These are phyloP conservation scores for Coemansia sp. DNA, from an alignment of 192 early-diverging fungal species.

Conservation along the genomic window DNA sequence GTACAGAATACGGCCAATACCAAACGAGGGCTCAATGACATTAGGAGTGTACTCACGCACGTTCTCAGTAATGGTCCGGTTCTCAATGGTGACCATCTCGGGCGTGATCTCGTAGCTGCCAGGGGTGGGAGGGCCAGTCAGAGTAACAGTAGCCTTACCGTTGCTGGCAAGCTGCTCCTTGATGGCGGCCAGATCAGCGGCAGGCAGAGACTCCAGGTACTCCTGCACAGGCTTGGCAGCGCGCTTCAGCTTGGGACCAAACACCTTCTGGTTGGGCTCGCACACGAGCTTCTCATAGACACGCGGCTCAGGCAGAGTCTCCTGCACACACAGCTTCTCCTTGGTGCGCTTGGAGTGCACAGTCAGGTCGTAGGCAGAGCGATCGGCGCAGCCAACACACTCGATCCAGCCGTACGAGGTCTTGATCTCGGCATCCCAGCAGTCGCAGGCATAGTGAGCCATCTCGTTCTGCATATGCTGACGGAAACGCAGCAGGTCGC, in stretches of 20 bases:
- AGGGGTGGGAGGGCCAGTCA: slow-evolving; percentile 21
- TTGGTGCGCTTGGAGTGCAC: slow-evolving; percentile 86
- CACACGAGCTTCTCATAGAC: slow-evolving; percentile 72
- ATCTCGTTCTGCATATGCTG: slow-evolving; percentile 99
- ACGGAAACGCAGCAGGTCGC: slow-evolving; percentile 84
- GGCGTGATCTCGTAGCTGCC: slow-evolving; percentile 40
- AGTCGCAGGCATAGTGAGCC: slow-evolving; percentile 98
- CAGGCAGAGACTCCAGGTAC: slow-evolving; percentile 58
- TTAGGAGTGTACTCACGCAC: slow-evolving; percentile 96
- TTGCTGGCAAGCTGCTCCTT: slow-evolving; percentile 18
- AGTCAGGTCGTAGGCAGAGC: slow-evolving; percentile 95
- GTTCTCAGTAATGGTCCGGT: slow-evolving; percentile 42
- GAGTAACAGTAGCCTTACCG: slow-evolving; percentile 26
- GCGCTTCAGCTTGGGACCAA: slow-evolving; percentile 92
- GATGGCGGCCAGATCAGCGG: slow-evolving; percentile 57
- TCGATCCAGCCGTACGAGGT: slow-evolving; percentile 98
- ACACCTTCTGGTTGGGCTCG: slow-evolving; percentile 90
- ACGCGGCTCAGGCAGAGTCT: slow-evolving; percentile 77
- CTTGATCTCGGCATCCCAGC: slow-evolving; percentile 98
- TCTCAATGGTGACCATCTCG: slow-evolving; percentile 47
- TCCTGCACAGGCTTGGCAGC: slow-evolving; percentile 86
- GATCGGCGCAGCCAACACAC: slow-evolving; percentile 99
- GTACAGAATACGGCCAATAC: slow-evolving; percentile 97
- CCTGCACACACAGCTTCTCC: slow-evolving; percentile 91
- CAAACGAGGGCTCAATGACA: slow-evolving; percentile 99